Evolutionary conservation across 2,329 filamentous ascomycete genomes (phyloP), one percentile per base, ranked within the genome.

Genomic region (Microascus cirrosus): DNA sequence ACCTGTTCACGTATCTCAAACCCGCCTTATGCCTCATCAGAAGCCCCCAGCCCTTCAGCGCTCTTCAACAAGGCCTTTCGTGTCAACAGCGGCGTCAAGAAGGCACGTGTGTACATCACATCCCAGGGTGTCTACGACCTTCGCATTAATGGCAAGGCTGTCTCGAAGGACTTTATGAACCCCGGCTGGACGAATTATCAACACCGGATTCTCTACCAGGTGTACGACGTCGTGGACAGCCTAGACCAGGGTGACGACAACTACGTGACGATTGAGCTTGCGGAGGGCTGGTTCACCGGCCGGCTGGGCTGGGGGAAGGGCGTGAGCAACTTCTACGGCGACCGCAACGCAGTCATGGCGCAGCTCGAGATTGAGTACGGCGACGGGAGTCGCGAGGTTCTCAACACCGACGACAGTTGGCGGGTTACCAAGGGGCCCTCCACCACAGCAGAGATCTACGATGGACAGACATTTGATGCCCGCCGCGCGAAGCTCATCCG

Each of bases 121-220:
- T 69, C 71, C 0, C 65, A 73, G 1, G 77, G 78, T 0, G 57
- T 79, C 1, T 80, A 77, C 56, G 69, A 74, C 48, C 74, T 73
- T 0, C 70, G 71, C 35, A 74, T 81, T 59, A 80, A 82, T 55
- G 77, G 75, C 0, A 59, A 65, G 0, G 64, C 65, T 5, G 70
- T 79, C 2, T 72, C 73, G 0, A 70, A 73, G 36, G 58, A 66
- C 4, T 69, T 73, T 4, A 66, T 81, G 39, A 74, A 78, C 22
- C 79, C 79, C 0, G 79, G 79, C 0, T 82, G 78, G 76, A 74
- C 76, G 51, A 73, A 73, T 2, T 83, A 83, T 60, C 66, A 73
- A 0, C 66, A 75, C 53, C 71, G 79, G 0, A 71, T 77, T n/a
- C 68, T 72, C 1, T 84, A 83, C 60, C 73, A 82, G 58, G 77